Conservation (phyloP, 2,329 filamentous ascomycete species). For the Clarireedia monteithiana region DNA sequence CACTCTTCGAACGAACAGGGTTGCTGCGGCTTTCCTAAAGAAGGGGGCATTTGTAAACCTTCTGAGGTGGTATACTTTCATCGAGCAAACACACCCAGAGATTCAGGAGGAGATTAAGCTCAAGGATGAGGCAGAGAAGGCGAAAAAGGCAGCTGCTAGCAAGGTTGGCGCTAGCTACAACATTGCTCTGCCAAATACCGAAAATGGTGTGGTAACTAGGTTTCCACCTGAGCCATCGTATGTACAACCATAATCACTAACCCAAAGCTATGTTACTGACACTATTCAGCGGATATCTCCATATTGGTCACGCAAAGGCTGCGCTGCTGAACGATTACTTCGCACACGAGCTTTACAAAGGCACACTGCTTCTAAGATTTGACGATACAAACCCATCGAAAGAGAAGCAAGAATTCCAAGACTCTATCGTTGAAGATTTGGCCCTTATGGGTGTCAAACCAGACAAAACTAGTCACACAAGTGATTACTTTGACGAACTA, state of each 20-base stretch:
- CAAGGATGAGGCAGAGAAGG: conserved; percentile 59
- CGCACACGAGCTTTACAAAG: conserved; percentile 85
- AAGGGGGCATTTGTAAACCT: conserved; percentile 71
- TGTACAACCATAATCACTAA: conserved; percentile 28
- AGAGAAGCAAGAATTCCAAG: conserved; percentile 94
- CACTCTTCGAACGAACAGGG: conserved; percentile 73
- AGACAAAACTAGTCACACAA: conserved; percentile 81
- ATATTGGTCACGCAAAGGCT: conserved; percentile 93
- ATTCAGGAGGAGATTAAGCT: conserved; percentile 62
- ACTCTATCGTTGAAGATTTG: conserved; percentile 87
- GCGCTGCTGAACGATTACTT: conserved; percentile 95
- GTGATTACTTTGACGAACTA: conserved; percentile 89
- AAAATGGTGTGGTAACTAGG: conserved; percentile 82
- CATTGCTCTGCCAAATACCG: conserved; percentile 74
- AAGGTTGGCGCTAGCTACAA: conserved; percentile 84
- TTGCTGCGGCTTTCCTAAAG: conserved; percentile 73
- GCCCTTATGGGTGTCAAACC: conserved; percentile 86
- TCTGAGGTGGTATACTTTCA: conserved; percentile 77
- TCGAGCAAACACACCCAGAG: conserved; percentile 76
- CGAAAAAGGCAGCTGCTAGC: conserved; percentile 59
- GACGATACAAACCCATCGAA: conserved; percentile 97
- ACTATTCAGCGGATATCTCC: conserved; percentile 60
- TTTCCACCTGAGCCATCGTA: conserved; percentile 92
- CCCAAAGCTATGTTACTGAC: conserved; percentile 9
- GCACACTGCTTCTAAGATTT: conserved; percentile 83